Base-by-base conservation (phyloP, 371 early-diverging fungal species). In the Mucor irregularis region DNA sequence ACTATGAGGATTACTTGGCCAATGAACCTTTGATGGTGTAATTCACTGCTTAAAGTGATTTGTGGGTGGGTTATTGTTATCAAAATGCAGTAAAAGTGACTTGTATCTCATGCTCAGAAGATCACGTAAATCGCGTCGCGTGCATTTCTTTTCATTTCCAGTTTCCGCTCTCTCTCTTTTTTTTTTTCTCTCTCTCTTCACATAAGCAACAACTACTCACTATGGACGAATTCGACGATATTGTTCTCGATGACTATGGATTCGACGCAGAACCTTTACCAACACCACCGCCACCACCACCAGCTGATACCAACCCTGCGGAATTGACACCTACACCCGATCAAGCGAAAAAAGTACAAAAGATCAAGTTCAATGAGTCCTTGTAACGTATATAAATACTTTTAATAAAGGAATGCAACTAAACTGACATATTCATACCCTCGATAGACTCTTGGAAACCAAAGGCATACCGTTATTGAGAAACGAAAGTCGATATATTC, bases 401-500 rank as follows among this genome's bases (percentile, higher is more conserved):
- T 38, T 35, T 30, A n/a, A 37, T 29, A 22, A 13, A 34, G 3
- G 3, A 28, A 26, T 11, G 19, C 28, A 31, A 1, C 4, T 30
- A 31, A 17, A 4, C 31, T 47, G 1, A 47, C 30, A 13, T 31
- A 28, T 17, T n/a, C n/a, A n/a, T n/a, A n/a, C n/a, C n/a, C n/a
- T n/a, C n/a, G 14, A 35, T 30, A 74, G 75, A 42, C 46, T 74
- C 33, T 16, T 72, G 1, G 43, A 52, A 5, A 11, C 38, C 1
- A 52, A 76, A 7, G 76, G 76, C 8, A 16, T 76, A 37, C 33
- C 53, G 4, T 33, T 63, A 26, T 22, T 76, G 38, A 62, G 58
- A 21, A 58, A 49, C 24, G 61, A 73, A 59, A 51, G 53, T 11
- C 54, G 60, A n/a, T 43, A 54, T 24, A 29, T 76, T 14, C 34